Percentiles rank a stretch among this genome's conserved stretches.
Evolutionary conservation across 139 green algal species (phyloP).

Genomic region (Micractinium conductrix): DNA sequence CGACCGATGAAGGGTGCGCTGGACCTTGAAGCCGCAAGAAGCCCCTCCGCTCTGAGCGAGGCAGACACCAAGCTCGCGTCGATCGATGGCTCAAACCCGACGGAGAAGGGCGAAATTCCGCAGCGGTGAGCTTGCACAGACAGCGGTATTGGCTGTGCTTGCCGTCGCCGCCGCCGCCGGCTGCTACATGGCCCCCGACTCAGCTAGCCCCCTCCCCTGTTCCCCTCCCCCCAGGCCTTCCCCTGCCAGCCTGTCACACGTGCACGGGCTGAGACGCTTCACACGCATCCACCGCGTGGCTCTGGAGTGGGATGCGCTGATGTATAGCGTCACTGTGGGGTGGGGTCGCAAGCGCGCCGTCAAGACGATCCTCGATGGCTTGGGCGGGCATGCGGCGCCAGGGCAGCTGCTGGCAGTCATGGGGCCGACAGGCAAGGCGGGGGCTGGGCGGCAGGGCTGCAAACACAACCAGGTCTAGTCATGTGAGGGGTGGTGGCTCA

Average conservation of each 20-base stretch:
- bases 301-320: background rate
- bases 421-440: constrained; percentile 20
- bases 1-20: background rate
- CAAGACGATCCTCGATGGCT: constrained; percentile 28
- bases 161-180: no score
- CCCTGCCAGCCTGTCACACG: background rate
- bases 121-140: no score
- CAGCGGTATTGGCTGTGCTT: no score
- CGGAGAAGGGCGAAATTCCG: background rate
- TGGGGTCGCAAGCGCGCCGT: background rate
- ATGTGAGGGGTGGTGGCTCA: background rate
- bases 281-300: background rate
- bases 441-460: background rate
- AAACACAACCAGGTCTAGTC: background rate
- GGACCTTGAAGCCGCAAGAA: background rate
- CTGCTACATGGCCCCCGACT: background rate
- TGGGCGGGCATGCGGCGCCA: constrained; percentile 18
- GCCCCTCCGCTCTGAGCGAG: no score
- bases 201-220: background rate
- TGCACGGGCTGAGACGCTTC: background rate
- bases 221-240: background rate
- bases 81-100: background rate
- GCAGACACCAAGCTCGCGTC: background rate
- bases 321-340: background rate
- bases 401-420: constrained; percentile 44